Evolutionary conservation across 805 yeast genomes (phyloP), one percentile per base, ranked within the genome.

Genomic region (Cyberlindnera misumaiensis): DNA sequence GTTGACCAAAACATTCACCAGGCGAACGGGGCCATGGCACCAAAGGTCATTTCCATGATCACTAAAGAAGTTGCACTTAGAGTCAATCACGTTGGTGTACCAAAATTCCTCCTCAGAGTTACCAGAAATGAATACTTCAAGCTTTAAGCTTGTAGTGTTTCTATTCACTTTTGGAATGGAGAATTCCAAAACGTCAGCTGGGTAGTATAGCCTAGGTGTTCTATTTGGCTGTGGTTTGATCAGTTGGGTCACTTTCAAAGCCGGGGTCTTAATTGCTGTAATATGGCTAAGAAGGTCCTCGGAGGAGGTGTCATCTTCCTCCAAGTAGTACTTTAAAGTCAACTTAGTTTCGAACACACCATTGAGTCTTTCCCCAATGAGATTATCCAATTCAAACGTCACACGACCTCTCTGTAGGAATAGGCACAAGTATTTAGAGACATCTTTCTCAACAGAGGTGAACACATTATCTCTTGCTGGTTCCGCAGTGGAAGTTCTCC

Each of bases 401-500:
- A 77, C 49, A 6, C 68, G 56, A 6, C 66, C 49, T 3, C 65
- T 63, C 11, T 64, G 47, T 27, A 56, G 45, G 55, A 86, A 83
- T 26, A 85, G 55, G 0, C 63, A 46, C 7, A 67, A 49, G 53
- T 73, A 84, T 12, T 62, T 55, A 3, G 88, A 68, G 1, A 84
- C 70, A 54, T 87, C 95, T 53, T 83, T 85, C 24, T 70, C 63
- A 39, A 70, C 61, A 4, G 58, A 51, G 18, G 83, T 73, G 46
- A 65, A 72, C 9, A 72, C 70, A 3, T 61, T 48, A 11, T 52
- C 54, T 49, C 80, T 59, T 40, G 72, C 72, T 1, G 95, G 95
- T 59, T 86, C 95, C 12, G 83, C 77, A 3, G 95, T 87, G 3
- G 90, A 80, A 1, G 86, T 78, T 59, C 95, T 73, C 95, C 95